Conservation (phyloP, 305 asterid species). For the Fraxinus albicans region DNA sequence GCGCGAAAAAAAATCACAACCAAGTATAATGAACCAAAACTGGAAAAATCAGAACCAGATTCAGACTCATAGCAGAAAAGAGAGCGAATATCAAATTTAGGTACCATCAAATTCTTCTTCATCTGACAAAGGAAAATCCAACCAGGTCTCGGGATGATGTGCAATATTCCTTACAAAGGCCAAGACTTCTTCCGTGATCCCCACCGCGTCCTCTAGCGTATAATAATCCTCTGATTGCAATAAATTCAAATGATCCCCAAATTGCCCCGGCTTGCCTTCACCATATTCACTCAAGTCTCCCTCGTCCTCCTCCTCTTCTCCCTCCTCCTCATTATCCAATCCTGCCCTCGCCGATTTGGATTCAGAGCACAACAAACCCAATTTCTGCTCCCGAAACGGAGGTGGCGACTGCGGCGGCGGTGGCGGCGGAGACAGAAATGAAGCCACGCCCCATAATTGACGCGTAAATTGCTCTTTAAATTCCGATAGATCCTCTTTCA, state of each 20-base stretch:
- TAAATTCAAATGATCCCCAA: constrained; percentile 24
- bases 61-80: neutral
- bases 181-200: constrained; percentile 83
- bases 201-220: constrained; percentile 53
- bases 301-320: constrained; percentile 22
- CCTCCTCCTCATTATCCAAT: constrained; percentile 33
- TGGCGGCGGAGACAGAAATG: too few species aligned
- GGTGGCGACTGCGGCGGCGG: constrained; percentile 30
- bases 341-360: constrained; percentile 26
- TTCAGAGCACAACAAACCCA: constrained; percentile 22
- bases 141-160: constrained; percentile 99
- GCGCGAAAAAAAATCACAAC: neutral
- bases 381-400: constrained; percentile 5
- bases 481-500: too few species aligned
- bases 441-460: too few species aligned
- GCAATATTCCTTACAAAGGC: constrained; percentile 84
- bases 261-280: constrained; percentile 30
- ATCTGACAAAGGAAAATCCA: constrained; percentile 88
- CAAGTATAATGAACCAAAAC: neutral
- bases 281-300: constrained; percentile 32
- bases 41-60: neutral
- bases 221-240: constrained; percentile 37
- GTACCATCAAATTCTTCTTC: constrained; percentile 85
- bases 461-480: too few species aligned
- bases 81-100: constrained; percentile 3